phyloP scores from a whole-genome alignment of 2,329 filamentous ascomycete species.

The Colletotrichum eremochloae region DNA sequence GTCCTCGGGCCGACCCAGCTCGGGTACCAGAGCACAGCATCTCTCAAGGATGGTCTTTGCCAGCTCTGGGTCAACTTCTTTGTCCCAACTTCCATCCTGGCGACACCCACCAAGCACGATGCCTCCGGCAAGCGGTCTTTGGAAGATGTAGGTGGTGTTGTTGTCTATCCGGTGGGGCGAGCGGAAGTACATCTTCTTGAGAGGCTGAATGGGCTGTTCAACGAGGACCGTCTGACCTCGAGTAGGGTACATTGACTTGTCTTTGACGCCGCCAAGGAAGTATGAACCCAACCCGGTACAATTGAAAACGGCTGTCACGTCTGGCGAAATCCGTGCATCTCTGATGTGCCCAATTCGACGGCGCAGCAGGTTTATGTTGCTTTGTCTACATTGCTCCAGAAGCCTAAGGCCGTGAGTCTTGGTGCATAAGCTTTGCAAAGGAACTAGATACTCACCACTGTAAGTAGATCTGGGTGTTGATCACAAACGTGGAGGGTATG shows the following conservation, averaged over 20 bases:
- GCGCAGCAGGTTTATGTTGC: constrained; percentile 77
- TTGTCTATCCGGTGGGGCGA: constrained; percentile 56
- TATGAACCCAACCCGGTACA: constrained; percentile 84
- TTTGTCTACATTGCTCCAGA: constrained; percentile 80
- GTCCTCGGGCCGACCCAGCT: constrained; percentile 51
- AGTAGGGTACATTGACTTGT: constrained; percentile 78
- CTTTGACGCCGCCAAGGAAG: constrained; percentile 84
- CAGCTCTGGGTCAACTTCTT: constrained; percentile 47
- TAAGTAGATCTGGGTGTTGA: constrained; percentile 88
- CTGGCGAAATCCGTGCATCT: constrained; percentile 72
- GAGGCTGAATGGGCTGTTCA: constrained; percentile 54
- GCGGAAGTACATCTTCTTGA: constrained; percentile 56
- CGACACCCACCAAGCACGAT: constrained; percentile 52
- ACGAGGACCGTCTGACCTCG: constrained; percentile 74
- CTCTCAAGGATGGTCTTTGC: constrained; percentile 51
- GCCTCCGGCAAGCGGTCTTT: constrained; percentile 53
- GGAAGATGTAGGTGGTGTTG: constrained; percentile 60
- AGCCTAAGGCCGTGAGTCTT: constrained; percentile 56
- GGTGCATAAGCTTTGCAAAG: not conserved
- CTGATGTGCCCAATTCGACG: constrained; percentile 76
- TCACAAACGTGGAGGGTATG: constrained; percentile 53
- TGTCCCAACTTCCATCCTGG: constrained; percentile 51
- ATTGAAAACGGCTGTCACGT: constrained; percentile 77
- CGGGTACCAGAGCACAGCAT: constrained; percentile 51
- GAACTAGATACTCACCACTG: constrained; percentile 66